Percentiles rank a stretch among this genome's conserved stretches.
Evolutionary conservation across 352 stramenopile species (phyloP).

Genomic region (Phytophthora sp.): DNA sequence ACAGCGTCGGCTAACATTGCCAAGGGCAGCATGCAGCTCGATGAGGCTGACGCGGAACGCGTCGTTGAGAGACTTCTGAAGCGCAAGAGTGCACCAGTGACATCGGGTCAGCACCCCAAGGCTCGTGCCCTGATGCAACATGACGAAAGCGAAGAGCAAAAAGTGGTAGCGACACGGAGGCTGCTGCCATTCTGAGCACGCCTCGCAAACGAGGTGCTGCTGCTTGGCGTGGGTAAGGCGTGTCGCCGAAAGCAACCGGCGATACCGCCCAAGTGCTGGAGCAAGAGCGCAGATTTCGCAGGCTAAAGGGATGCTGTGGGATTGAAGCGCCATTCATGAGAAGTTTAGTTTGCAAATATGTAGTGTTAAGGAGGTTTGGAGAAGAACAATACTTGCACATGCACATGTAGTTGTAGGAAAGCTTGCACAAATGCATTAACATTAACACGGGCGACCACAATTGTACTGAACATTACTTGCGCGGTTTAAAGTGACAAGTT

Average conservation of each 20-base stretch:
- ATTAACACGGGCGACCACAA: background rate
- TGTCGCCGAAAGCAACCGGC: background rate
- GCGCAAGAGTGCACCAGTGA: background rate
- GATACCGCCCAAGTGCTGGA: background rate
- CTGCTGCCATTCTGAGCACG: no score
- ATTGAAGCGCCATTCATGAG: no score
- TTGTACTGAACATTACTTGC: background rate
- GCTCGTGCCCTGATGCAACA: background rate
- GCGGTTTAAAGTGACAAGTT: background rate
- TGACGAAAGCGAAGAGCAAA: constrained; percentile 6
- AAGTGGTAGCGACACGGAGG: no score
- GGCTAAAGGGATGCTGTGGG: background rate
- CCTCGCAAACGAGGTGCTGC: background rate
- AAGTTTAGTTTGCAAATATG: constrained; percentile 4
- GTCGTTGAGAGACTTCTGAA: background rate
- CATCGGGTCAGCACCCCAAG: background rate
- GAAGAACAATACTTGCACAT: constrained; percentile 12
- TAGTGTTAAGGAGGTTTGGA: background rate
- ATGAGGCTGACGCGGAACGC: background rate
- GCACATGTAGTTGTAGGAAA: constrained; percentile 6
- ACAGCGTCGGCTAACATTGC: constrained; percentile 12
- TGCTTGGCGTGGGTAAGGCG: background rate
- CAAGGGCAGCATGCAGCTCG: constrained; percentile 6
- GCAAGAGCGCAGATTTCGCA: background rate
- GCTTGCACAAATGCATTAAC: background rate